These are phyloP conservation scores for Echeveria elegans DNA, from an alignment of 164 flowering plant species.

Conservation along the genomic window DNA sequence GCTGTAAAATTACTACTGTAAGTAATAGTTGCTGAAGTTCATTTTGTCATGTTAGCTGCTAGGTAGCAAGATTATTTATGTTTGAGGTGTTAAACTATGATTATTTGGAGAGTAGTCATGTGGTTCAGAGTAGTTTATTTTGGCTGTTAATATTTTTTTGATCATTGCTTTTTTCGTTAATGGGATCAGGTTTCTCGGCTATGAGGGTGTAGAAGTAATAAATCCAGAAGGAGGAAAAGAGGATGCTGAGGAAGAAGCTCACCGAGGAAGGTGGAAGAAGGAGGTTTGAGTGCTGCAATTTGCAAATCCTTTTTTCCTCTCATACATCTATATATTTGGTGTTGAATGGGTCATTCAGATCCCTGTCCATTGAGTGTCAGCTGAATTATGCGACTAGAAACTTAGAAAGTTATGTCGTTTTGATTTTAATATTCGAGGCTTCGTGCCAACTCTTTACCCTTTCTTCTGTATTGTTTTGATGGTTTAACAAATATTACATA, in stretches of 20 bases:
- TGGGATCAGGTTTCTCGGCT: slow-evolving; percentile 20
- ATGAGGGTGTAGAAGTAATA: slow-evolving; percentile 23
- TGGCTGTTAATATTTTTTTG: not conserved
- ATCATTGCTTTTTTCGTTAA: slow-evolving; percentile 6
- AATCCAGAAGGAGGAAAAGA: slow-evolving; percentile 23
- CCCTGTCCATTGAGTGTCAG: not conserved
- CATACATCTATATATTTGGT: not conserved
- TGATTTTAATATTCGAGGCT: not conserved
- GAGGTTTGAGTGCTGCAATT: slow-evolving; percentile 16
- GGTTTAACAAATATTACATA: not conserved
- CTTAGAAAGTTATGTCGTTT: not conserved
- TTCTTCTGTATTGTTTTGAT: not conserved
- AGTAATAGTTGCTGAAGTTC: not conserved
- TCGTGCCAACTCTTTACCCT: not conserved
- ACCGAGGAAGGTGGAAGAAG: slow-evolving; percentile 20
- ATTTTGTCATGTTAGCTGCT: not conserved
- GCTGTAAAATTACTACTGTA: not conserved
- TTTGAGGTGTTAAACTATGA: not conserved
- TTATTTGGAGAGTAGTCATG: not conserved
- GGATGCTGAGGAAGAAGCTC: slow-evolving; percentile 25
- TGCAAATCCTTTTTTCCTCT: not conserved
- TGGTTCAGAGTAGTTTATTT: not conserved
- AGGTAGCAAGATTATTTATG: no score
- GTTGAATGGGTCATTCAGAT: not conserved
- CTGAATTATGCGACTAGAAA: not conserved